A percentile compares a stretch with the other conserved stretches of the same genome.
phyloP scores from a whole-genome alignment of 139 green algal genomes.

The Eudorina sp. region DNA sequence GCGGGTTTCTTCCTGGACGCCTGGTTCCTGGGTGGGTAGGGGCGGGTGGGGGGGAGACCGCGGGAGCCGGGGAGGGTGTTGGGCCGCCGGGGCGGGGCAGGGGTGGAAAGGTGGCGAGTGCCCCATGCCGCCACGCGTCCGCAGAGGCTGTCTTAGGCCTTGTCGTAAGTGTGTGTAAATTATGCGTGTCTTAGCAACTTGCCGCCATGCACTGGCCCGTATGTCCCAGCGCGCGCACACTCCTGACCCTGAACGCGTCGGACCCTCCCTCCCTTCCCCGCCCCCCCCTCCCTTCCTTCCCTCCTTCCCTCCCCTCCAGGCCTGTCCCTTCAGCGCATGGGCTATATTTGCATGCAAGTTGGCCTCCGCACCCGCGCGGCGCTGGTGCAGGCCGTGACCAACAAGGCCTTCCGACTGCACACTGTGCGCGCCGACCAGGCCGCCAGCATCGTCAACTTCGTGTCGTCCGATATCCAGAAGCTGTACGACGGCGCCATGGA shows the following conservation, averaged over 20 bases:
- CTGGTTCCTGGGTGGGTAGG: conserved; percentile 51
- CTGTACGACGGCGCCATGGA: conserved; percentile 54
- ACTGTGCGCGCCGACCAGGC: conserved; percentile 67
- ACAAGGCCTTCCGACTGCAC: conserved; percentile 73
- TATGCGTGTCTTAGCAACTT: too few relatives aligned
- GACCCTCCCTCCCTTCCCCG: conserved; percentile 47
- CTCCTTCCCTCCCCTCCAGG: neutral
- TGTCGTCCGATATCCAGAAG: conserved; percentile 67
- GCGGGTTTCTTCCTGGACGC: conserved; percentile 56
- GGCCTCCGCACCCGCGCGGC: conserved; percentile 61
- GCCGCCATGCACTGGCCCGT: too few relatives aligned
- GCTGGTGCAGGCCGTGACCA: conserved; percentile 66
- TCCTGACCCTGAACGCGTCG: too few relatives aligned
- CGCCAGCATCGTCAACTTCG: conserved; percentile 66
- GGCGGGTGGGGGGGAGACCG: too few relatives aligned
- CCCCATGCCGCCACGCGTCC: too few relatives aligned
- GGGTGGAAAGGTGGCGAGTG: too few relatives aligned
- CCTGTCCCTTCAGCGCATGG: conserved; percentile 73
- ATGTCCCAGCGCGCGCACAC: too few relatives aligned
- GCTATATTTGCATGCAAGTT: conserved; percentile 66
- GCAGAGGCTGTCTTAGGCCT: too few relatives aligned
- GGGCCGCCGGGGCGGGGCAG: too few relatives aligned
- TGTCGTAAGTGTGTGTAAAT: too few relatives aligned
- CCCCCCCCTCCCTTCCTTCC: neutral
- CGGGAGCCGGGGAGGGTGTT: too few relatives aligned